These are phyloP conservation scores for Penicillium sp. DNA, from an alignment of 2,329 filamentous ascomycete genomes.

Conservation along the genomic window DNA sequence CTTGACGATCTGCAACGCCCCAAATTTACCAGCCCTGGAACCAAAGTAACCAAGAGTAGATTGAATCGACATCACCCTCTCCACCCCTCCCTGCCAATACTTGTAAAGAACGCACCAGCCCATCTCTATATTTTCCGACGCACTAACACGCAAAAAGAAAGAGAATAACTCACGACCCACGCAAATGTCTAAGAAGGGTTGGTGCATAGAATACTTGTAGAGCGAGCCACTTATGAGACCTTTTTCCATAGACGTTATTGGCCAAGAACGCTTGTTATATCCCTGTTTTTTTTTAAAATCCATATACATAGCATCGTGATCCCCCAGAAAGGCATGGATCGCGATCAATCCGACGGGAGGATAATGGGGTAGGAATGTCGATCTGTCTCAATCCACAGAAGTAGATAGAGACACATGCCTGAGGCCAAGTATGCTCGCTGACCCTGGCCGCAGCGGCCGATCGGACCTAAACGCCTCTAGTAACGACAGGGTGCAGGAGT, in stretches of 20 bases:
- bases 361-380: neutral
- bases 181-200: neutral
- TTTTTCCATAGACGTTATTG: neutral
- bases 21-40: neutral
- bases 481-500: neutral
- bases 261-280: neutral
- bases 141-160: neutral
- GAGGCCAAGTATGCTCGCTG: neutral
- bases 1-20: neutral
- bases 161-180: neutral
- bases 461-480: neutral
- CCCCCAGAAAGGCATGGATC: neutral
- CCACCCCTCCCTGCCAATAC: neutral
- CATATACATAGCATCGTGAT: neutral
- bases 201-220: neutral
- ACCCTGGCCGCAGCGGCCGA: constrained; percentile 8
- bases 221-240: neutral
- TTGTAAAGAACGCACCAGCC: neutral
- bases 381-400: neutral
- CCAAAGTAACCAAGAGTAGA: neutral
- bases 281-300: too few relatives aligned
- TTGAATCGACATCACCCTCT: neutral
- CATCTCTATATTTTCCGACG: neutral
- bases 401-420: neutral
- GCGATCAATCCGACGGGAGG: neutral